These are phyloP conservation scores for Polytrichum formosum DNA, from an alignment of 225 moss, liverwort and hornwort genomes.

Conservation along the genomic window DNA sequence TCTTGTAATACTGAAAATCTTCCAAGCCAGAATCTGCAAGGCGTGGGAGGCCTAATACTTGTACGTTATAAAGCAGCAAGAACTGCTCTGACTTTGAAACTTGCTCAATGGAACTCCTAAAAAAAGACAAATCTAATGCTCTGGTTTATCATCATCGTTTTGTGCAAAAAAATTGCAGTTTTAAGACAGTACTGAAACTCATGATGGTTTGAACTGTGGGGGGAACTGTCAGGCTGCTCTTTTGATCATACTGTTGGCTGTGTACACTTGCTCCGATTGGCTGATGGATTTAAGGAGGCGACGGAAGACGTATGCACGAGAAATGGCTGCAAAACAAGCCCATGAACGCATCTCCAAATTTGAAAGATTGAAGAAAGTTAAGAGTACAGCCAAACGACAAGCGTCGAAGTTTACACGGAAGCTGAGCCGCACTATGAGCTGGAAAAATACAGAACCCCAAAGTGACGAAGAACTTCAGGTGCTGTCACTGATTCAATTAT, in stretches of 20 bases:
- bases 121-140: no score
- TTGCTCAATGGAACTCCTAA: no score
- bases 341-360: conserved; percentile 59
- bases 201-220: no score
- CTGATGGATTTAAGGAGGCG: conserved; percentile 67
- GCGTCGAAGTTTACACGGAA: conserved; percentile 43
- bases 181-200: neutral
- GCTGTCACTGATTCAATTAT: neutral
- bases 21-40: conserved; percentile 53
- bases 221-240: conserved; percentile 54
- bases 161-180: no score
- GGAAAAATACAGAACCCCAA: conserved; percentile 25
- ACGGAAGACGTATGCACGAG: conserved; percentile 61
- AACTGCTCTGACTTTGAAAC: no score
- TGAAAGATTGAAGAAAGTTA: conserved; percentile 67
- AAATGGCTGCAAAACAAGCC: conserved; percentile 68
- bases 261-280: conserved; percentile 88
- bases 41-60: conserved; percentile 64
- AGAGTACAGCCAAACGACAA: conserved; percentile 52
- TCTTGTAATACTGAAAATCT: conserved; percentile 49
- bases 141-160: no score
- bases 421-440: conserved; percentile 28
- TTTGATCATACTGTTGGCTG: conserved; percentile 54
- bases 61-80: conserved; percentile 37
- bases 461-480: conserved; percentile 48